phyloP scores from a whole-genome alignment of 495 filamentous ascomycete genomes.

The Neurospora sp. region DNA sequence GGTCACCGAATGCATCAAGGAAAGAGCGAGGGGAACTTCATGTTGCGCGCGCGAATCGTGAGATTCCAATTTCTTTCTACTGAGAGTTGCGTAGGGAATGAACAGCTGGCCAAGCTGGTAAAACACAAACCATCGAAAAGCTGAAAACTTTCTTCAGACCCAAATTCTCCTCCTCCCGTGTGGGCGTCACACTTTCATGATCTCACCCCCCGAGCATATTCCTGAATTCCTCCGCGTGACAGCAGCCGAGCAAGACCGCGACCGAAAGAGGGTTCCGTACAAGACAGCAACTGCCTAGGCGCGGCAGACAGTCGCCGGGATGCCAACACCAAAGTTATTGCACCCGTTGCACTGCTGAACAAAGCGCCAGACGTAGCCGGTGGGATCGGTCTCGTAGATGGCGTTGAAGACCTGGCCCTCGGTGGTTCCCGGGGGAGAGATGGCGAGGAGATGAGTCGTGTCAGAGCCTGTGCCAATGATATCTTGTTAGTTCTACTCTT shows the following conservation, averaged over 20 bases:
- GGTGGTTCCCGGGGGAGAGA: not conserved
- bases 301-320: not conserved
- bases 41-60: not conserved
- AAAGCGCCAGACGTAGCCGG: constrained; percentile 1
- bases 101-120: not conserved
- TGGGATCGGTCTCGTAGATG: constrained; percentile 4
- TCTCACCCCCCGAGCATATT: no score
- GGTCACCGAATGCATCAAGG: not conserved
- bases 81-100: not conserved
- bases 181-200: not conserved
- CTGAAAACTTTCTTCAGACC: not conserved
- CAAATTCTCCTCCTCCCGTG: not conserved
- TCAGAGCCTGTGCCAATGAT: not conserved
- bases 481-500: not conserved
- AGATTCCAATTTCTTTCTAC: not conserved
- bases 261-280: not conserved
- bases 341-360: not conserved
- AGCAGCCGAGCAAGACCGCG: not conserved
- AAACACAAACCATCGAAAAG: not conserved
- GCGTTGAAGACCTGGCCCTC: not conserved
- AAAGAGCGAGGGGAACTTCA: not conserved
- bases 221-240: not conserved
- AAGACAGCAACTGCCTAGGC: not conserved
- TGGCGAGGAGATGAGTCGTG: not conserved
- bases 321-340: not conserved